Evolutionary conservation across 1,284 basidiomycete species (phyloP).

Genomic region (Trichosporon inkin): DNA sequence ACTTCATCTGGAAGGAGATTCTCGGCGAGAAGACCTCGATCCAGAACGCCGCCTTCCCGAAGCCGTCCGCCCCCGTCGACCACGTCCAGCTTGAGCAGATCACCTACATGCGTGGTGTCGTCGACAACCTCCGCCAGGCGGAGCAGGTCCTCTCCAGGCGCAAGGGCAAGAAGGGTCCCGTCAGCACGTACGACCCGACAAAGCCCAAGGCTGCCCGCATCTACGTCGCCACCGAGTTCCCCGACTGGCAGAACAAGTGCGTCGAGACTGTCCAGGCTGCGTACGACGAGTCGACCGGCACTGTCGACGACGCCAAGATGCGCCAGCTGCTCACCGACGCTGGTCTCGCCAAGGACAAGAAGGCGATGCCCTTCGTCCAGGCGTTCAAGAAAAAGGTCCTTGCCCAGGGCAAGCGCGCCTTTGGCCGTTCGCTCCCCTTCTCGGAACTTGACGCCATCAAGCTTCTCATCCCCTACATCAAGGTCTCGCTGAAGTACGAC

Average conservation of each 20-base stretch:
- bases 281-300: slow-evolving; percentile 60
- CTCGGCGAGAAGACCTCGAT: slow-evolving; percentile 71
- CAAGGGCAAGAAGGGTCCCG: slow-evolving; percentile 52
- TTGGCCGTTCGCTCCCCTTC: slow-evolving; percentile 83
- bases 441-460: slow-evolving; percentile 73
- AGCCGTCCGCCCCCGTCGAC: slow-evolving; percentile 55
- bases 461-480: slow-evolving; percentile 75
- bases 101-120: slow-evolving; percentile 57
- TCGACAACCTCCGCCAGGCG: slow-evolving; percentile 73
- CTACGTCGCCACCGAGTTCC: slow-evolving; percentile 86
- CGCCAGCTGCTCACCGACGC: slow-evolving; percentile 64
- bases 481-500: slow-evolving; percentile 71
- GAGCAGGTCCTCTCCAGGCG: slow-evolving; percentile 71
- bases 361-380: slow-evolving; percentile 91
- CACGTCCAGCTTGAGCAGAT: slow-evolving; percentile 63
- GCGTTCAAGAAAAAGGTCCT: slow-evolving; percentile 88
- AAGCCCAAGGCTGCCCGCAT: slow-evolving; percentile 80
- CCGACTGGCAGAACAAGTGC: slow-evolving; percentile 85
- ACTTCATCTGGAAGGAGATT: slow-evolving; percentile 79
- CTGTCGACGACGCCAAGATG: slow-evolving; percentile 79
- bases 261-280: slow-evolving; percentile 70
- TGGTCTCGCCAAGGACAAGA: slow-evolving; percentile 94
- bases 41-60: slow-evolving; percentile 63
- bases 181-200: slow-evolving; percentile 64
- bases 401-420: slow-evolving; percentile 68